These are phyloP conservation scores for Fusarium concolor DNA, from an alignment of 2,329 filamentous ascomycete species.

Conservation along the genomic window DNA sequence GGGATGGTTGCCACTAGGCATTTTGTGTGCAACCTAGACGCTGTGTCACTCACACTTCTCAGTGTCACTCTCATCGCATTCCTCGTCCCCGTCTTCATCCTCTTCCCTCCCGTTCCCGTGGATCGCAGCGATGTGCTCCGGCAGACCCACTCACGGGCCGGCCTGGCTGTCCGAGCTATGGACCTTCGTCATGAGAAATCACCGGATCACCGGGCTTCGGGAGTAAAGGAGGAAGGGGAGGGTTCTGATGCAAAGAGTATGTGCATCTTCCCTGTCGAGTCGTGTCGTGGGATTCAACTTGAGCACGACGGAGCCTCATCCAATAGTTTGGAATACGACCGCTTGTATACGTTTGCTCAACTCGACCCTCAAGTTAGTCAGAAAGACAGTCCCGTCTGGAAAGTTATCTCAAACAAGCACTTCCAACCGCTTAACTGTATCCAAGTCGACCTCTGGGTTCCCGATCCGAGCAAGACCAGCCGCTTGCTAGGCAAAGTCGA, in stretches of 20 bases:
- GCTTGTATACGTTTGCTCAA: conserved; percentile 86
- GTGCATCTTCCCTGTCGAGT: conserved; percentile 86
- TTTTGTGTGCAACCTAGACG: conserved; percentile 45
- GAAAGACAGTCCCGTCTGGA: conserved; percentile 67
- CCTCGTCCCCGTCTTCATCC: conserved; percentile 63
- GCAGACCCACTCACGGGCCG: conserved; percentile 65
- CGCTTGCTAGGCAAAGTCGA: conserved; percentile 64
- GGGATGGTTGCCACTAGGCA: conserved; percentile 33
- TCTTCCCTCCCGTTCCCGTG: conserved; percentile 66
- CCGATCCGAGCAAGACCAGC: conserved; percentile 68
- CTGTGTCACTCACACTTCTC: conserved; percentile 54
- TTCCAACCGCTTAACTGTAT: conserved; percentile 79
- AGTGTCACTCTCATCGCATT: conserved; percentile 62
- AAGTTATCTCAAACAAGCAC: conserved; percentile 76
- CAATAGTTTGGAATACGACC: conserved; percentile 81
- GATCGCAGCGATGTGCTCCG: conserved; percentile 64
- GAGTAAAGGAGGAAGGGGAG: conserved; percentile 40
- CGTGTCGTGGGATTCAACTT: conserved; percentile 81
- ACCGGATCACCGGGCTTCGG: conserved; percentile 35
- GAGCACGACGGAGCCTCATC: conserved; percentile 71
- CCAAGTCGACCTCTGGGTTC: conserved; percentile 74
- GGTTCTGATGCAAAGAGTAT: conserved; percentile 67
- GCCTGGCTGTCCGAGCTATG: conserved; percentile 54
- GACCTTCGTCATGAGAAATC: conserved; percentile 50
- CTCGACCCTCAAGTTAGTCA: conserved; percentile 45